A percentile compares a stretch with the other conserved stretches of the same genome.
Evolutionary conservation across 768 basidiomycete genomes (phyloP).

Genomic region (Strobilomyces confusus): DNA sequence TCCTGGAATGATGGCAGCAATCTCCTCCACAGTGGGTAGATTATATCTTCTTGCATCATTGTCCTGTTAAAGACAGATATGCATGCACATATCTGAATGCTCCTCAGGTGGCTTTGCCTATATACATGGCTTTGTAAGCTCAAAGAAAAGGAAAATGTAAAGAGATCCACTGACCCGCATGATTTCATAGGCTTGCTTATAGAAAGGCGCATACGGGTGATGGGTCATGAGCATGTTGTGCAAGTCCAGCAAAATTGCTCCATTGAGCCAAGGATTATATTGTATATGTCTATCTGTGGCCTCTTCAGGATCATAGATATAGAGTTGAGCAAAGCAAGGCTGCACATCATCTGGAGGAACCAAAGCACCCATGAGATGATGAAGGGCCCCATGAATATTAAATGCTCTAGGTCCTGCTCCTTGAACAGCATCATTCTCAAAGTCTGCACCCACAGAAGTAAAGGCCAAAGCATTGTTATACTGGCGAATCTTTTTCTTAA

Average conservation of each 20-base stretch:
- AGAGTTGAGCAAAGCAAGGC: conserved; percentile 39
- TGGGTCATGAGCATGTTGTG: conserved; percentile 19
- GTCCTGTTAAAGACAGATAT: conserved; percentile 1
- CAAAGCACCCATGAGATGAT: conserved; percentile 35
- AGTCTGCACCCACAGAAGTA: conserved; percentile 3
- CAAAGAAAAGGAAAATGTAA: neutral
- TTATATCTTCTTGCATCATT: conserved; percentile 40
- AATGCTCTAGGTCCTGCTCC: conserved; percentile 17
- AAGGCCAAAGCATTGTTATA: conserved; percentile 32
- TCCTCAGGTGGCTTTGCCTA: conserved; percentile 12
- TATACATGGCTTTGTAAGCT: neutral
- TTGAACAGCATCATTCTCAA: neutral
- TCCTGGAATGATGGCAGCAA: conserved; percentile 41
- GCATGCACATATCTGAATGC: conserved; percentile 9
- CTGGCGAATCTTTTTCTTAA: conserved; percentile 34
- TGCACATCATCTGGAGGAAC: conserved; percentile 12
- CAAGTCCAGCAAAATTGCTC: conserved; percentile 18
- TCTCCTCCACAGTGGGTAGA: conserved; percentile 39
- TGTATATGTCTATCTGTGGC: conserved; percentile 29
- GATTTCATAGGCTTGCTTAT: conserved; percentile 32
- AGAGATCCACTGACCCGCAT: conserved; percentile 5
- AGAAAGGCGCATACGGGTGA: conserved; percentile 30
- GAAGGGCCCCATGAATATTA: conserved; percentile 34
- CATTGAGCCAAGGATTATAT: conserved; percentile 21
- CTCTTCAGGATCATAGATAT: conserved; percentile 36